Conservation (phyloP, 2,329 filamentous ascomycete genomes). For the Monosporascus sp. region DNA sequence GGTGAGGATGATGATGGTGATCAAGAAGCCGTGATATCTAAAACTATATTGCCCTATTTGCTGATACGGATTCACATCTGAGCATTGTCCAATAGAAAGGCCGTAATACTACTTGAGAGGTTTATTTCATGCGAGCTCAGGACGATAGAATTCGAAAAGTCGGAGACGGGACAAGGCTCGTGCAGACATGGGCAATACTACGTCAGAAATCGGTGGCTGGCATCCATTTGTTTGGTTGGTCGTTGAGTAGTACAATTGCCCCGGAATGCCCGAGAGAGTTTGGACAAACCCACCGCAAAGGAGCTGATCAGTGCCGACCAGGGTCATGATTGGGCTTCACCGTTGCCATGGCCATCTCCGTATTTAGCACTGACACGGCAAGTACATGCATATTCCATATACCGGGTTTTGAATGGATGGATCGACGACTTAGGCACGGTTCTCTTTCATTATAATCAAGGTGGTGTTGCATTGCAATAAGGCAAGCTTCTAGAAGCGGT, state of each 20-base stretch:
- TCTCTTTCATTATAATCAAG: no score
- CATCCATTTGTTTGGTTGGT: background rate
- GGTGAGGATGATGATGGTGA: no score
- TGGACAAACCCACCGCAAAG: background rate
- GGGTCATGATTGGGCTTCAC: background rate
- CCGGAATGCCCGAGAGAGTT: background rate
- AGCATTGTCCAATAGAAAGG: background rate
- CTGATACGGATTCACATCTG: background rate
- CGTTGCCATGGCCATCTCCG: background rate
- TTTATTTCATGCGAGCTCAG: background rate
- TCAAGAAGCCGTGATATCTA: no score
- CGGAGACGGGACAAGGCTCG: no score
- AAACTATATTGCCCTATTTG: background rate
- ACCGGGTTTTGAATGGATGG: background rate
- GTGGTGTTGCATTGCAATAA: background rate
- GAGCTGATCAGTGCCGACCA: background rate
- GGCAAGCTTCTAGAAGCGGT: constrained; percentile 9
- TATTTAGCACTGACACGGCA: background rate
- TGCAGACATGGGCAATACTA: background rate
- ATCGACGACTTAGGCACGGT: no score
- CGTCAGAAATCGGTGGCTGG: background rate
- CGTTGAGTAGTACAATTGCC: background rate
- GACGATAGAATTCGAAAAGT: no score
- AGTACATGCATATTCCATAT: background rate
- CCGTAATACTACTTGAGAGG: background rate